A percentile compares a stretch with the other conserved stretches of the same genome.
These are phyloP conservation scores for Eutypella sp. DNA, from an alignment of 2,329 filamentous ascomycete species.

Conservation along the genomic window DNA sequence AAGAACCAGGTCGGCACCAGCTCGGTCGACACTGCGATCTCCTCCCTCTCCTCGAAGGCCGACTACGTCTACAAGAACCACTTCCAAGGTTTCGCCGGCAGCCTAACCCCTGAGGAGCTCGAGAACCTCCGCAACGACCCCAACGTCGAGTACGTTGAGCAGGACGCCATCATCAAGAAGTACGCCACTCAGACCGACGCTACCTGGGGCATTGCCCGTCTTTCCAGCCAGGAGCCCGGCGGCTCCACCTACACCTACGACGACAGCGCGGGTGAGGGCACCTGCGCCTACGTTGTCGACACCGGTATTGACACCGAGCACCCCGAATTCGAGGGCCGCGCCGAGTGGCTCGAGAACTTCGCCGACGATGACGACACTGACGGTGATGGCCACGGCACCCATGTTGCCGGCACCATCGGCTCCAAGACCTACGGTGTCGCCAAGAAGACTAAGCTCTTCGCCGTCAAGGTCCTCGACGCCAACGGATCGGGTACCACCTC, in stretches of 20 bases:
- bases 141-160: slow-evolving; percentile 33
- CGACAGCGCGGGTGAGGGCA: slow-evolving; percentile 8
- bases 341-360: slow-evolving; percentile 10
- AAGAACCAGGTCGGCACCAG: slow-evolving; percentile 26
- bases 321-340: slow-evolving; percentile 13
- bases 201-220: slow-evolving; percentile 14
- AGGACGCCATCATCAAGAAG: slow-evolving; percentile 24
- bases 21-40: slow-evolving; percentile 14
- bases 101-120: slow-evolving; percentile 38
- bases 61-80: slow-evolving; percentile 27
- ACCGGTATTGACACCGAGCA: slow-evolving; percentile 34
- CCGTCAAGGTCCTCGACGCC: slow-evolving; percentile 4
- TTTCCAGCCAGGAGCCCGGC: slow-evolving; percentile 12
- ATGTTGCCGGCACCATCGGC: slow-evolving; percentile 10
- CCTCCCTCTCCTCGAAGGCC: slow-evolving; percentile 22
- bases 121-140: slow-evolving; percentile 33
- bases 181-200: slow-evolving; percentile 19
- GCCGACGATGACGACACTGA: slow-evolving; percentile 12
- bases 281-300: slow-evolving; percentile 35
- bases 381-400: slow-evolving; percentile 32
- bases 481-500: slow-evolving; percentile 25
- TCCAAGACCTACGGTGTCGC: slow-evolving; percentile 4
- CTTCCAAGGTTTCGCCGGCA: slow-evolving; percentile 37
- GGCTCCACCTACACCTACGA: slow-evolving; percentile 13
- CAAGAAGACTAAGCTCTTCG: slow-evolving; percentile 4